Percentiles rank a stretch among this genome's conserved stretches.
These are phyloP conservation scores for Aaosphaeria pasadenensis DNA, from an alignment of 2,329 filamentous ascomycete genomes.

Conservation along the genomic window DNA sequence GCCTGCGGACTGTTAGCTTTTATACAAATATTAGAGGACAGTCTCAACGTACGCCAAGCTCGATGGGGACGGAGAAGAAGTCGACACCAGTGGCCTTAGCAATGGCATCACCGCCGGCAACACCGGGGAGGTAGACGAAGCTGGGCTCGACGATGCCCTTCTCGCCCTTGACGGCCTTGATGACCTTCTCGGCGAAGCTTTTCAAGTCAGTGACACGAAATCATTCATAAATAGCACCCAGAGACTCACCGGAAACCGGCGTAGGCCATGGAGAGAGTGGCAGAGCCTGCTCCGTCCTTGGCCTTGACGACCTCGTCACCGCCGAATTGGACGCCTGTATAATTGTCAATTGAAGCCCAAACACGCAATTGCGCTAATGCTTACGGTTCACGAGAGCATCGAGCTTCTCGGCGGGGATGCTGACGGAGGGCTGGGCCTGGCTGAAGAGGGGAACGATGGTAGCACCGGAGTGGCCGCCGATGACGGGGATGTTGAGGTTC, in stretches of 20 bases:
- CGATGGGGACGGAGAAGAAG: slow-evolving; percentile 94
- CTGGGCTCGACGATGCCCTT: slow-evolving; percentile 92
- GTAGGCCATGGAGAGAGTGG: slow-evolving; percentile 92
- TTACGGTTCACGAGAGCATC: slow-evolving; percentile 82
- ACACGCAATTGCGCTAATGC: slow-evolving; percentile 17
- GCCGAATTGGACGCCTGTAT: slow-evolving; percentile 80
- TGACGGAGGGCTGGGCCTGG: slow-evolving; percentile 75
- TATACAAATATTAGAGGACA: background rate
- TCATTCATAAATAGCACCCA: background rate
- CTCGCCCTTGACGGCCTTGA: slow-evolving; percentile 85
- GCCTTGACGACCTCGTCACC: slow-evolving; percentile 96
- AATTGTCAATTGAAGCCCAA: slow-evolving; percentile 6
- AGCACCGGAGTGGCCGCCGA: slow-evolving; percentile 96
- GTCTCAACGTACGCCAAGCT: slow-evolving; percentile 76
- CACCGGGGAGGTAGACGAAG: slow-evolving; percentile 90
- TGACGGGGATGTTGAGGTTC: slow-evolving; percentile 82
- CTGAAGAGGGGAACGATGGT: slow-evolving; percentile 98
- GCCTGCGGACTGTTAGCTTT: slow-evolving; percentile 51
- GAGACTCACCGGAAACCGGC: slow-evolving; percentile 78
- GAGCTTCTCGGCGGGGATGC: slow-evolving; percentile 85
- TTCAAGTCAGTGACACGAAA: slow-evolving; percentile 5
- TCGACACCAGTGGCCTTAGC: slow-evolving; percentile 78
- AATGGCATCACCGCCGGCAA: slow-evolving; percentile 83
- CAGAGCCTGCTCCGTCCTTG: slow-evolving; percentile 87
- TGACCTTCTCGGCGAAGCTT: slow-evolving; percentile 90